Base-by-base conservation (phyloP, 768 basidiomycete genomes). In the Podaxis rugospora region DNA sequence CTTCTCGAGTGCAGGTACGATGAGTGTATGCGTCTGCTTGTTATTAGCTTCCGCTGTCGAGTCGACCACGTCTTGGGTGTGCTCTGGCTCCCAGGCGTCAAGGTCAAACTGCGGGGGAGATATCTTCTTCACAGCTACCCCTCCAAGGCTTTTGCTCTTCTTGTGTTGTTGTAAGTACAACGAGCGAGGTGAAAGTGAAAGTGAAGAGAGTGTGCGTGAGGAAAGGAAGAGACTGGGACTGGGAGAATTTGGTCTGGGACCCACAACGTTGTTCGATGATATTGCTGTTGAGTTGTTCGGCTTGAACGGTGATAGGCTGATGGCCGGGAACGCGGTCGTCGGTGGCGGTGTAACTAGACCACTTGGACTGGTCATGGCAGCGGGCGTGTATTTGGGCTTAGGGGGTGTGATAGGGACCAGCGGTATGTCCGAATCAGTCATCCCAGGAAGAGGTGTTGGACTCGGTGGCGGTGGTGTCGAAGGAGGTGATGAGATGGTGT, bases 141-240 rank as follows among this genome's bases (percentile, higher is more conserved):
- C 59, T 14, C 59, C 59, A 23, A 60, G 59, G 32, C 59, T 53
- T 37, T 53, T 60, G n/a, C 42, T 60, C 40, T 51, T 44, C 4
- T 37, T 44, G 27, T 51, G 51, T 28, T 60, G 59, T 25, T 51
- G 49, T 13, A 40, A 7, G 10, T 28, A 40, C 37, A 53, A 35
- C 25, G 51, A 53, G 42, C 59, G 59, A 25, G 59, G 59, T 16
- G 59, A 60, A 23, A 60, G 59, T 3, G 59, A 60, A 46, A 60
- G 51, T 5, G 59, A 60, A 9, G 59, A 60, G 18, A 60, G 39
- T 2, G 56, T 57, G 32, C 51, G 59, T 9, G 59, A 60, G 16
- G 59, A 44, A 53, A 60, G 59, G 51, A 60, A 53, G 32, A 44
- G 51, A 9, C 21, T 51, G 27, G 42, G 58, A 21, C 50, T 59